phyloP scores from a whole-genome alignment of 495 filamentous ascomycete species.

The Aspergillus olivimuriae region DNA sequence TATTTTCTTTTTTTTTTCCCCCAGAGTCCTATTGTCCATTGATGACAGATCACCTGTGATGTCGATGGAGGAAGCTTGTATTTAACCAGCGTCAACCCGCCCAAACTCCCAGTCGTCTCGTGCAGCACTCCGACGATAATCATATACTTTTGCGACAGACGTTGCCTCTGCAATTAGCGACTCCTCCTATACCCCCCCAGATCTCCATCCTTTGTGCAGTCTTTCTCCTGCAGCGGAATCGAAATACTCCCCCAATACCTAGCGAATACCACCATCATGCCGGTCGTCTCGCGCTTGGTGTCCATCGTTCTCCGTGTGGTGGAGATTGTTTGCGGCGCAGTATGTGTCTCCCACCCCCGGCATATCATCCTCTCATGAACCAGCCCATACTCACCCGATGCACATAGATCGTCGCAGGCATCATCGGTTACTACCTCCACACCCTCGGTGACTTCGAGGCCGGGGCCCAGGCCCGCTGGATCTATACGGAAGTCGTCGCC shows the following conservation, averaged over 20 bases:
- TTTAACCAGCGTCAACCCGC: slow-evolving; percentile 1
- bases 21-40: too few relatives aligned
- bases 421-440: slow-evolving; percentile 49
- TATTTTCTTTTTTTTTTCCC: too few relatives aligned
- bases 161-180: not conserved
- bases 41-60: too few relatives aligned
- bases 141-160: too few relatives aligned
- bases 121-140: not conserved
- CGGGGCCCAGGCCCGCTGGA: slow-evolving; percentile 45
- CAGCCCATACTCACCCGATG: not conserved
- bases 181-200: not conserved
- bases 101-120: not conserved
- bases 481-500: slow-evolving; percentile 57
- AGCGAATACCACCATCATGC: slow-evolving; percentile 28
- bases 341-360: slow-evolving; percentile 12
- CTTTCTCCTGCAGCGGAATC: too few relatives aligned
- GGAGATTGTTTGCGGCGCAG: slow-evolving; percentile 37
- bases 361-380: not conserved
- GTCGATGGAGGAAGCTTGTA: not conserved
- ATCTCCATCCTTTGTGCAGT: not conserved
- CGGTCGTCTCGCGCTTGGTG: slow-evolving; percentile 43
- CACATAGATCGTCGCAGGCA: slow-evolving; percentile 48
- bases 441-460: slow-evolving; percentile 21
- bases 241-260: too few relatives aligned
- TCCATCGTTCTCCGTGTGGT: slow-evolving; percentile 44